Evolutionary conservation across 2,329 filamentous ascomycete genomes (phyloP), one percentile per base, ranked within the genome.

Genomic region (Aureobasidium pullulans): DNA sequence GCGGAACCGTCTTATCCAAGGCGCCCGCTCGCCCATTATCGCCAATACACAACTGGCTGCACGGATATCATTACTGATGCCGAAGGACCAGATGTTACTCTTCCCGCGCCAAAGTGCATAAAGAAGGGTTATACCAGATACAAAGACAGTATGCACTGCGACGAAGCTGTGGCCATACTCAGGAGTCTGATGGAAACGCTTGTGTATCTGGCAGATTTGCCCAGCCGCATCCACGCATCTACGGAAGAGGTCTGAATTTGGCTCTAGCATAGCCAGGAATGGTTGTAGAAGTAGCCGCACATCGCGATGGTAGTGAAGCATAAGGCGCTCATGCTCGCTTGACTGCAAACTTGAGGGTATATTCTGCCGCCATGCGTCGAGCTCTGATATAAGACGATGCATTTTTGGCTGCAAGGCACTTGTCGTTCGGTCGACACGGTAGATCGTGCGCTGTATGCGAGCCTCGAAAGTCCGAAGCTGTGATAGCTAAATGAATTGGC

Each of bases 161-260:
- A 54, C 28, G 11, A 54, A 54, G 13, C 50, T 54, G 8, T 54
- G 36, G 11, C 50, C 50, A n/a, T 54, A 54, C 16, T 54, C 50
- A 15, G 34, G 50, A 6, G 28, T 54, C 23, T 54, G 50, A 16
- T 42, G 50, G 4, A 54, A 28, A 6, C 50, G 36, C 19, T 54
- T 54, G 50, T 42, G 50, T 6, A 52, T 54, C 50, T 54, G 50
- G 43, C 37, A 54, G 37, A 54, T 28, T 10, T 54, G 50, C 11
- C 50, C 50, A 28, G 50, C 50, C n/a, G 50, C 19, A 29, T 19
- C 50, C 13, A 54, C 37, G 32, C 50, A 54, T 42, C 39, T 39
- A 9, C 28, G 50, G 11, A 54, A 54, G 23, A 40, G 39, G 19
- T 28, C 36, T 16, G n/a, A 39, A 10, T 9, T 31, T 34, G 36